phyloP scores from a whole-genome alignment of 169 alveolate species.

The Perkinsus olseni region DNA sequence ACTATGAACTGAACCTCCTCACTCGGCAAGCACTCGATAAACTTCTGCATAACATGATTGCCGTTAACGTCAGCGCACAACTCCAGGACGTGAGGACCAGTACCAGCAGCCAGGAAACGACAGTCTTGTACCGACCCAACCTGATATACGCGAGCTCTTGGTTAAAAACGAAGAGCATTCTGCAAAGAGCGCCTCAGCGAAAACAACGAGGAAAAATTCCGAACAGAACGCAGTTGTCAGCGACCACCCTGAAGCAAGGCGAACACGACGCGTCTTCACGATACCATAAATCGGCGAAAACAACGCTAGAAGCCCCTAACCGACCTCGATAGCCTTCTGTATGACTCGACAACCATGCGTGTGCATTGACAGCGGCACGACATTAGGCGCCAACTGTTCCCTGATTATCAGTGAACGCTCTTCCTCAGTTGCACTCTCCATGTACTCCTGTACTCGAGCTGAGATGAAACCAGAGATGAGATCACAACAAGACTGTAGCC shows the following conservation, averaged over 20 bases:
- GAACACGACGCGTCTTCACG: too few relatives aligned
- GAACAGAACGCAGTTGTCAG: not conserved
- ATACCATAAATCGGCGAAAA: too few relatives aligned
- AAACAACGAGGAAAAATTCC: not conserved
- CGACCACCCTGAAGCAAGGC: too few relatives aligned
- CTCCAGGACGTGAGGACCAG: conserved; percentile 21
- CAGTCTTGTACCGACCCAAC: not conserved
- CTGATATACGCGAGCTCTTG: not conserved
- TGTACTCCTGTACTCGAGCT: not conserved
- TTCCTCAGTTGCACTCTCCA: not conserved
- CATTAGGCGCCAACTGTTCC: not conserved
- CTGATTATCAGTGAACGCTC: not conserved
- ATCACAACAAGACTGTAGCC: not conserved
- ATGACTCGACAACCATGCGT: not conserved
- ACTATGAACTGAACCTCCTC: conserved; percentile 64
- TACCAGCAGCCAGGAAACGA: not conserved
- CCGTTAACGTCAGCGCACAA: conserved; percentile 73
- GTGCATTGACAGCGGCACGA: not conserved
- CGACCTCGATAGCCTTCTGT: not conserved
- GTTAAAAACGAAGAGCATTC: too few relatives aligned
- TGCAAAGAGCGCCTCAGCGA: too few relatives aligned
- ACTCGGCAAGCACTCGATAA: conserved; percentile 50
- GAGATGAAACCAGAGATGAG: not conserved
- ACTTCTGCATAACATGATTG: conserved; percentile 78
- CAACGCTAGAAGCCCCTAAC: too few relatives aligned